Base-by-base conservation (phyloP, 2,329 filamentous ascomycete species). In the Claviceps maximensis region DNA sequence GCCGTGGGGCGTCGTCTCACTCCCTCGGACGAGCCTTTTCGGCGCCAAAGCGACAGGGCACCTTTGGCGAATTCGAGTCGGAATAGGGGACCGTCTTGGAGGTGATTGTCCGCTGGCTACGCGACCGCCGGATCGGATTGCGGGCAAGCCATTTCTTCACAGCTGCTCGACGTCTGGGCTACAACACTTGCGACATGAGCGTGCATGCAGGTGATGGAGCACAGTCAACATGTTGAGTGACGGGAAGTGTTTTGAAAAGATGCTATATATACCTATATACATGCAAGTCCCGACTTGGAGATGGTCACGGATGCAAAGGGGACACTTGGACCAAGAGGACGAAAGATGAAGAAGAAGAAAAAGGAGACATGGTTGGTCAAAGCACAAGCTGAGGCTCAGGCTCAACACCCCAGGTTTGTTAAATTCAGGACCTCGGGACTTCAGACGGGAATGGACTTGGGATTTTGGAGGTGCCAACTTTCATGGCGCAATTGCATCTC, bases 31-130 rank as follows among this genome's bases (percentile, higher is more conserved):
- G 67, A 54, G 73, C 63, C 57, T 58, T 67, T 38, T 69, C 71
- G 10, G 67, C 71, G 3, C 65, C 67, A 2, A 67, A 69, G 49
- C 69, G 71, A 56, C 64, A 68, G 44, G 69, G 64, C 15, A 67
- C 66, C 13, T 63, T 69, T 38, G 63, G 60, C 53, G 71, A 70
- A 55, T 63, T 67, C 56, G 56, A 59, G 52, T 56, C 57, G 57
- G 58, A 63, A 56, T 64, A 65, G 57, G 55, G 19, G 53, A 33
- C 49, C 38, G 38, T 47, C 29, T 51, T 41, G 42, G 50, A 53
- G 44, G 50, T 46, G 53, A 51, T 49, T 50, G 44, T 56, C 33
- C 49, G 38, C 36, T 50, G 53, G 51, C 36, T 54, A 9, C 49
- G 42, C 3, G 12, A 49, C 47, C 27, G 29, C 23, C 49, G 46